A percentile compares a stretch with the other conserved stretches of the same genome.
Conservation (phyloP, 2,329 filamentous ascomycete genomes). For the Fusarium sp. region DNA sequence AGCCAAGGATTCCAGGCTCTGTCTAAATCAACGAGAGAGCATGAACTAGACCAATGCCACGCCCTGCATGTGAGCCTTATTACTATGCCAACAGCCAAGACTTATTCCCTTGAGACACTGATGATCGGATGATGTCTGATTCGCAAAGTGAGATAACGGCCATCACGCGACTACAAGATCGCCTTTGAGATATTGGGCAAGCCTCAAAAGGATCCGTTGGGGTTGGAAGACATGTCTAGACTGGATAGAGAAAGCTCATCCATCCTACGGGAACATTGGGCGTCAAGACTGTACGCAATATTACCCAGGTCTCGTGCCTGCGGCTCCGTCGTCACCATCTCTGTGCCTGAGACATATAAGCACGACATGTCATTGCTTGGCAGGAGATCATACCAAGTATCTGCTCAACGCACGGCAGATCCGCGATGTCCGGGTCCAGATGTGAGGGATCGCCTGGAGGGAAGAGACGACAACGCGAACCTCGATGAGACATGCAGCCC, state of each 20-base stretch:
- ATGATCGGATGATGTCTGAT: conserved; percentile 6
- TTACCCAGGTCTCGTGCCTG: conserved; percentile 10
- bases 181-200: conserved; percentile 4
- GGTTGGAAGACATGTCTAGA: not conserved
- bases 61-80: conserved; percentile 3
- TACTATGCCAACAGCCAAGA: conserved; percentile 14
- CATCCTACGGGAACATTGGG: conserved; percentile 5
- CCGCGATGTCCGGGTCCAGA: conserved; percentile 17
- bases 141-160: not conserved
- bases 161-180: conserved; percentile 2
- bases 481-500: conserved; percentile 13
- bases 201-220: conserved; percentile 6
- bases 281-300: conserved; percentile 1
- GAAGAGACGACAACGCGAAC: conserved; percentile 42
- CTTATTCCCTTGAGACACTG: conserved; percentile 3
- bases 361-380: conserved; percentile 25
- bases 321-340: conserved; percentile 14
- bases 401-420: conserved; percentile 4
- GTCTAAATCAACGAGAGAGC: not conserved
- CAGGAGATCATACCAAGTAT: conserved; percentile 18
- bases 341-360: conserved; percentile 11
- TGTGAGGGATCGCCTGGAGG: conserved; percentile 29
- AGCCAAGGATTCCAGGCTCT: no score
- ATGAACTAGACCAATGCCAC: not conserved
- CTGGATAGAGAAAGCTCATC: conserved; percentile 5